Conservation (phyloP, 2,329 filamentous ascomycete species). For the Fusarium sp. region DNA sequence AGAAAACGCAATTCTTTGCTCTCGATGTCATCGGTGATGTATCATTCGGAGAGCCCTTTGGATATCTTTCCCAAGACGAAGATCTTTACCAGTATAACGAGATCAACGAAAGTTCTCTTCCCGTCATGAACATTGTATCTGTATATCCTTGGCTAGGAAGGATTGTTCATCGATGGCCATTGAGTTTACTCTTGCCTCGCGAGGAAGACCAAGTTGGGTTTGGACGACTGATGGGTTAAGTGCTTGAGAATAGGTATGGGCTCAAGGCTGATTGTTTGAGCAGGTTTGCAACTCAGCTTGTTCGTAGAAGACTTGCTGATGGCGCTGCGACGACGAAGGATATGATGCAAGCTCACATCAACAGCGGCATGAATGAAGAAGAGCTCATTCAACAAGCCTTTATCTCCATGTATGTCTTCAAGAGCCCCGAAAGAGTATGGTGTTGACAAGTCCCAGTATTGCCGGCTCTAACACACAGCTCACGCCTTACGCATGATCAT, state of each 20-base stretch:
- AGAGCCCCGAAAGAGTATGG: accelerated
- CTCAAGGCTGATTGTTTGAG: not conserved
- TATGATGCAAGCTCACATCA: slow-evolving; percentile 56
- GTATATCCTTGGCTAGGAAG: slow-evolving; percentile 52
- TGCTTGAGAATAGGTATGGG: not conserved
- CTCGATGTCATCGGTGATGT: slow-evolving; percentile 65
- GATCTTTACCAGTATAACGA: not conserved
- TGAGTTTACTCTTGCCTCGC: slow-evolving; percentile 50
- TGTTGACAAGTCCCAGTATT: slow-evolving; percentile 53
- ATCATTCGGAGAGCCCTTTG: slow-evolving; percentile 61
- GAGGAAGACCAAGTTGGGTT: slow-evolving; percentile 54
- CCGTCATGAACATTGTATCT: slow-evolving; percentile 52
- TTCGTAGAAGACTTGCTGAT: slow-evolving; percentile 38
- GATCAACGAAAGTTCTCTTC: slow-evolving; percentile 50
- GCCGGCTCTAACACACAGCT: slow-evolving; percentile 71
- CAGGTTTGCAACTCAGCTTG: slow-evolving; percentile 37
- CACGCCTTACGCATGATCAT: slow-evolving; percentile 63
- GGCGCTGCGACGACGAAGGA: slow-evolving; percentile 45
- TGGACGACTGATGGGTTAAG: slow-evolving; percentile 54
- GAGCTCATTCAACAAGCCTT: slow-evolving; percentile 55
- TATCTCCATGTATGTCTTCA: slow-evolving; percentile 51
- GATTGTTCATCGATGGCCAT: slow-evolving; percentile 52
- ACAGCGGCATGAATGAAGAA: slow-evolving; percentile 50
- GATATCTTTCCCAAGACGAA: slow-evolving; percentile 54
- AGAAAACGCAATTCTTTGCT: slow-evolving; percentile 62